Evolutionary conservation across 2,329 filamentous ascomycete genomes (phyloP).

Genomic region (Diplodia seriata): DNA sequence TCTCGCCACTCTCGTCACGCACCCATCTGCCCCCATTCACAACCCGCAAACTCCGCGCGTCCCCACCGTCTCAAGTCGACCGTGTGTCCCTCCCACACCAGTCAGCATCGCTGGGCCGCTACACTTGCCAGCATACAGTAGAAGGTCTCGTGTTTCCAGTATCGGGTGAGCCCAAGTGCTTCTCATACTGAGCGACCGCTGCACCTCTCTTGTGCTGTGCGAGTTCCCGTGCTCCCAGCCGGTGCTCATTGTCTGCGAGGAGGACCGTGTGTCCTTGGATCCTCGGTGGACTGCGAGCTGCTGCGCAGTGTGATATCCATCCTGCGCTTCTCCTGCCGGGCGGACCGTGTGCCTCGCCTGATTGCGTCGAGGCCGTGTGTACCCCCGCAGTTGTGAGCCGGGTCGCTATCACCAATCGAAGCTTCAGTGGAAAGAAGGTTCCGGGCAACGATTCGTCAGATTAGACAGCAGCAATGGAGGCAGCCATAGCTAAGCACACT

Average conservation of each 20-base stretch:
- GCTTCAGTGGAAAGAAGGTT: no score
- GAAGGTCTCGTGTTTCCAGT: constrained; percentile 15
- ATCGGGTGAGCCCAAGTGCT: not conserved
- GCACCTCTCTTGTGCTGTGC: not conserved
- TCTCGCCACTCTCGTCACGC: not conserved
- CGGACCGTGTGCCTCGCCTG: not conserved
- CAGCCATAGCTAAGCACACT: not conserved
- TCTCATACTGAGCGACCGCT: not conserved
- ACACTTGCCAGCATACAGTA: not conserved
- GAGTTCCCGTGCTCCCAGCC: not conserved
- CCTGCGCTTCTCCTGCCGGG: constrained; percentile 2
- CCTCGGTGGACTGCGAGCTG: not conserved
- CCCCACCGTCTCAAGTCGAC: not conserved
- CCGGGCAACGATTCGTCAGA: not conserved
- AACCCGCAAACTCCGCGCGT: not conserved
- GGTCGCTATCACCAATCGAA: not conserved
- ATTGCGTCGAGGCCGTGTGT: not conserved
- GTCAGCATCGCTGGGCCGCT: not conserved
- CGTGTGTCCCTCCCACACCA: not conserved
- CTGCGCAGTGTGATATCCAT: not conserved
- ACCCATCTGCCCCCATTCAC: not conserved
- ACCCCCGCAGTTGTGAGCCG: not conserved
- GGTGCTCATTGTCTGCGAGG: not conserved
- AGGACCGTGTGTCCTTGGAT: not conserved
- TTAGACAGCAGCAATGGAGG: not conserved